A percentile compares a stretch with the other conserved stretches of the same genome.
These are phyloP conservation scores for Colletotrichum kahawae DNA, from an alignment of 2,329 filamentous ascomycete genomes.

Conservation along the genomic window DNA sequence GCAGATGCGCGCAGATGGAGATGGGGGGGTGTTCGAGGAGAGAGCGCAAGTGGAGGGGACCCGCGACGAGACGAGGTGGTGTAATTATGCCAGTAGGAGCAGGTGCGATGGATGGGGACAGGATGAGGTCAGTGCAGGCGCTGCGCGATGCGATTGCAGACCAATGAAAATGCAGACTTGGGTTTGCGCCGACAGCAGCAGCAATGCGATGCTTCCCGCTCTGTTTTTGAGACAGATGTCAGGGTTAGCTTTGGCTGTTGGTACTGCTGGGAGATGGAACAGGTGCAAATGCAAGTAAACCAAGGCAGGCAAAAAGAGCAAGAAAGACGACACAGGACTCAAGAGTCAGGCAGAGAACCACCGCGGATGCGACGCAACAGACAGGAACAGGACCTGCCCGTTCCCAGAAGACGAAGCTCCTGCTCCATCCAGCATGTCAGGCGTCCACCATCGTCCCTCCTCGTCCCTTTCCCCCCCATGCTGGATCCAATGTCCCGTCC, in stretches of 20 bases:
- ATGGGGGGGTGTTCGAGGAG: background rate
- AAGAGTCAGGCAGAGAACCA: background rate
- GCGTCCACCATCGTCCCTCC: background rate
- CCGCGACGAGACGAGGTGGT: background rate
- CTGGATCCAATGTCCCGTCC: conserved; percentile 18
- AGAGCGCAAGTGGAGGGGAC: background rate
- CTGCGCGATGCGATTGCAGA: background rate
- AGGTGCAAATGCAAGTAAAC: background rate
- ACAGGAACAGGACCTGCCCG: background rate
- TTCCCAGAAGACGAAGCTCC: background rate
- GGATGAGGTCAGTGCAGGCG: conserved; percentile 13
- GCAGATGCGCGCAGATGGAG: background rate
- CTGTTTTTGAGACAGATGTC: background rate
- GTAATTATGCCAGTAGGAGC: conserved; percentile 9
- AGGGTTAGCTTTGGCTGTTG: background rate
- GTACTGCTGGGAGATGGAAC: background rate
- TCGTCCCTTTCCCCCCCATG: background rate
- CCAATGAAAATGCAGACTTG: background rate
- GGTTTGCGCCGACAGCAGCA: background rate
- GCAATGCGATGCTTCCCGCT: background rate
- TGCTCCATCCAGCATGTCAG: background rate
- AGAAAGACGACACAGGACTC: background rate
- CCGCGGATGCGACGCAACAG: background rate
- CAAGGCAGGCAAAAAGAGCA: background rate
- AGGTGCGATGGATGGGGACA: background rate